phyloP scores from a whole-genome alignment of 2,329 filamentous ascomycete species.

The Orbilia quercus region DNA sequence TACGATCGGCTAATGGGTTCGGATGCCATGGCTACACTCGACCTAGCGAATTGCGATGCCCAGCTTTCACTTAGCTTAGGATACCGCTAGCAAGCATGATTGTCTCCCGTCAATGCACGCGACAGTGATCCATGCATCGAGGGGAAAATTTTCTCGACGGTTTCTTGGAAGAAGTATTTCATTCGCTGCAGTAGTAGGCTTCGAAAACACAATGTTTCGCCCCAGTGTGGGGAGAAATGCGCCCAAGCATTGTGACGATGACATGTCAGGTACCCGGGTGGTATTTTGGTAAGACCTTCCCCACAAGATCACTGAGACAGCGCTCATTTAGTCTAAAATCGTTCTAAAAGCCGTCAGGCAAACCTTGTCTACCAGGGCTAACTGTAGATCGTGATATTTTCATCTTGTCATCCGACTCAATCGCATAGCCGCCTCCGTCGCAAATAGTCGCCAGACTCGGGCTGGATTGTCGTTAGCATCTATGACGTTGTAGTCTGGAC shows the following conservation, averaged over 20 bases:
- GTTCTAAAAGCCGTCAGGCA: constrained; percentile 37
- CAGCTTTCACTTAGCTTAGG: constrained; percentile 17
- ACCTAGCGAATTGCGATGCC: constrained; percentile 44
- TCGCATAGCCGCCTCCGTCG: constrained; percentile 38
- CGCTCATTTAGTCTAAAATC: constrained; percentile 21
- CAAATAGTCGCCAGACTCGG: constrained; percentile 41
- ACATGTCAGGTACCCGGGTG: constrained; percentile 31
- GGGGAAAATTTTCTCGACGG: constrained; percentile 22
- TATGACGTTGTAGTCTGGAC: constrained; percentile 29
- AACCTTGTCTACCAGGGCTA: constrained; percentile 12
- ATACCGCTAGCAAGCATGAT: constrained; percentile 12
- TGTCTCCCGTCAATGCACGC: constrained; percentile 24
- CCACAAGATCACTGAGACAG: constrained; percentile 39
- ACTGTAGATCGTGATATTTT: neutral
- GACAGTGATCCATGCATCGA: constrained; percentile 24
- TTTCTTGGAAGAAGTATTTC: constrained; percentile 1
- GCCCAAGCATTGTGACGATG: constrained; percentile 13
- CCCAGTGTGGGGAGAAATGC: constrained; percentile 24
- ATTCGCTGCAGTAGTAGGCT: constrained; percentile 28
- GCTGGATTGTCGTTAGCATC: constrained; percentile 35
- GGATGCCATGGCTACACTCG: constrained; percentile 26
- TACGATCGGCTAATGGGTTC: constrained; percentile 17
- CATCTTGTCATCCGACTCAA: constrained; percentile 1
- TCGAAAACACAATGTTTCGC: constrained; percentile 48
- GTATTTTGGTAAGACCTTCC: constrained; percentile 31